A percentile compares a stretch with the other conserved stretches of the same genome.
phyloP scores from a whole-genome alignment of 2,329 filamentous ascomycete species.

The Malbranchea zuffiana region DNA sequence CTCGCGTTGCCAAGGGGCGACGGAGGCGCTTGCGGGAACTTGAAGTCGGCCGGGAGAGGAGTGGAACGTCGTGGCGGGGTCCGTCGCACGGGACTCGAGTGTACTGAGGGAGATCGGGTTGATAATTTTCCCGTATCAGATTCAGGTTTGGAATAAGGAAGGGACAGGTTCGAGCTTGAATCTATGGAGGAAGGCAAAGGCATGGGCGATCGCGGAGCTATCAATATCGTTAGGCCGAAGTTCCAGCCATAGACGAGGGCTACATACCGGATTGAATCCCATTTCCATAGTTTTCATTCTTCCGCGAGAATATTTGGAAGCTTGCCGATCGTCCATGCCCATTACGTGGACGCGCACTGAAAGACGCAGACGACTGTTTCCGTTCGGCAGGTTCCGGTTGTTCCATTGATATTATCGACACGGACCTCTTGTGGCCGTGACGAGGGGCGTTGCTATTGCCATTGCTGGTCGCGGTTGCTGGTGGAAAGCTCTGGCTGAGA shows the following conservation, averaged over 20 bases:
- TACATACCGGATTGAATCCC: conserved; percentile 31
- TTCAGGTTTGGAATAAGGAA: conserved; percentile 25
- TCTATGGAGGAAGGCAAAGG: conserved; percentile 25
- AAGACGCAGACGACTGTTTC: conserved; percentile 25
- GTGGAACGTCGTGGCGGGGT: conserved; percentile 20
- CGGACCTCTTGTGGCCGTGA: conserved; percentile 61
- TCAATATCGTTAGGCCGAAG: conserved; percentile 6
- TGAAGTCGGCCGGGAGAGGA: conserved; percentile 40
- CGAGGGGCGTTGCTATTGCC: conserved; percentile 24
- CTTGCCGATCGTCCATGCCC: conserved; percentile 71
- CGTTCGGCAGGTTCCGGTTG: conserved; percentile 28
- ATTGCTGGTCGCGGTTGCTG: conserved; percentile 12
- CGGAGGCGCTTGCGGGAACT: conserved; percentile 42
- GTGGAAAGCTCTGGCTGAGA: conserved; percentile 34
- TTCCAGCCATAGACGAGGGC: neutral
- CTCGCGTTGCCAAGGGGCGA: conserved; percentile 16
- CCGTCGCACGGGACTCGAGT: conserved; percentile 8
- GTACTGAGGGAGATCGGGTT: conserved; percentile 23
- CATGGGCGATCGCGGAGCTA: conserved; percentile 26
- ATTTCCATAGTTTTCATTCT: conserved; percentile 32
- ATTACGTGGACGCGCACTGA: conserved; percentile 43
- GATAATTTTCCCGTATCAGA: conserved; percentile 16
- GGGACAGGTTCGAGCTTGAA: conserved; percentile 22
- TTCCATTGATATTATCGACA: conserved; percentile 73
- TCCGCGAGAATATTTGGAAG: conserved; percentile 58